A percentile compares a stretch with the other conserved stretches of the same genome.
phyloP scores from a whole-genome alignment of 2,329 filamentous ascomycete species.

The Monilinia vaccinii-corymbosi region DNA sequence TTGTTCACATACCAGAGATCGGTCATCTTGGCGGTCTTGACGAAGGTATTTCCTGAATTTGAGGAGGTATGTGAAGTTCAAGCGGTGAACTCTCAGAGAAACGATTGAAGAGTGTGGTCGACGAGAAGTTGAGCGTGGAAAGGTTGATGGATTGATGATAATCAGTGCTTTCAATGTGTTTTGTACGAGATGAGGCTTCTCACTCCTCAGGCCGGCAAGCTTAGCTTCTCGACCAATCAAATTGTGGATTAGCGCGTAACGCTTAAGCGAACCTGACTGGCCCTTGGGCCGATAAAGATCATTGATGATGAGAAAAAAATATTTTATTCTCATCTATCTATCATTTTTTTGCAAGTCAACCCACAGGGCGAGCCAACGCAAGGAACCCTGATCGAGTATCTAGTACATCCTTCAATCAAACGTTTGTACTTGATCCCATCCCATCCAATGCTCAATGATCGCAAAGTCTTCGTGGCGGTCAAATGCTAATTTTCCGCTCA shows the following conservation, averaged over 20 bases:
- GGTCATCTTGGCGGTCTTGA: slow-evolving; percentile 53
- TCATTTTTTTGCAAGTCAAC: slow-evolving; percentile 12
- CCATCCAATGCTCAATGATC: not conserved
- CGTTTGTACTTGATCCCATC: not conserved
- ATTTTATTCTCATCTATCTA: slow-evolving; percentile 7
- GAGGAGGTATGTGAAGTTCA: slow-evolving; percentile 16
- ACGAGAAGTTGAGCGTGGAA: slow-evolving; percentile 22
- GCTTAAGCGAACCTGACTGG: slow-evolving; percentile 5
- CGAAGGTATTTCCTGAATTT: slow-evolving; percentile 15
- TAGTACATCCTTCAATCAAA: slow-evolving; percentile 5
- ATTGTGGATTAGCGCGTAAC: slow-evolving; percentile 7
- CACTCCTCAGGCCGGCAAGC: too few species aligned
- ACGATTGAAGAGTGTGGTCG: slow-evolving; percentile 20
- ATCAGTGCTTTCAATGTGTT: slow-evolving; percentile 13
- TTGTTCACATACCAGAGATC: slow-evolving; percentile 62
- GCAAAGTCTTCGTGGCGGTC: not conserved
- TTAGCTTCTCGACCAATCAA: slow-evolving; percentile 12
- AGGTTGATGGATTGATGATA: slow-evolving; percentile 24
- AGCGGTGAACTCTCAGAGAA: slow-evolving; percentile 19
- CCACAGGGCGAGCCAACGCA: slow-evolving; percentile 51
- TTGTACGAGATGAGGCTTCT: slow-evolving; percentile 12
- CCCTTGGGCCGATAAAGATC: not conserved
- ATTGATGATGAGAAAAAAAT: slow-evolving; percentile 3
- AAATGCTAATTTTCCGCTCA: not conserved
- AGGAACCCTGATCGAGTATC: slow-evolving; percentile 43